Conservation (phyloP, 2,329 filamentous ascomycete genomes). For the Pseudocercospora cruenta region DNA sequence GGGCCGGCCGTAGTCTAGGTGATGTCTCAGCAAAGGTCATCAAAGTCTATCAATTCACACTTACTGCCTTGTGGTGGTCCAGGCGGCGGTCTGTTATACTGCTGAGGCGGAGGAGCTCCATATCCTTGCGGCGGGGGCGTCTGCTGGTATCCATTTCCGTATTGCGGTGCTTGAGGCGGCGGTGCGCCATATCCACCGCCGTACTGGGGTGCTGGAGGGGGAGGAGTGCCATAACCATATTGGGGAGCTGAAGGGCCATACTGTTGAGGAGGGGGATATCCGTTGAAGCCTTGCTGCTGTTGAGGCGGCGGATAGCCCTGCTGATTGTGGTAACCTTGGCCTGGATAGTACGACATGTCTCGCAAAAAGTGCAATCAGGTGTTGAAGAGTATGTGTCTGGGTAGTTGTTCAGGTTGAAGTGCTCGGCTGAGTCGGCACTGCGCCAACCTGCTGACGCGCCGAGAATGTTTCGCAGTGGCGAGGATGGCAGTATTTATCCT, state of each 20-base stretch:
- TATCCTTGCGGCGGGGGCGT: conserved; percentile 46
- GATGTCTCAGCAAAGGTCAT: conserved; percentile 56
- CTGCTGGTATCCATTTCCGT: conserved; percentile 37
- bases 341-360: conserved; percentile 37
- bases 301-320: conserved; percentile 32
- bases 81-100: conserved; percentile 24
- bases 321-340: conserved; percentile 39
- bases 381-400: not conserved
- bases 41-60: conserved; percentile 16
- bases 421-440: conserved; percentile 10
- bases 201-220: conserved; percentile 46
- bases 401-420: not conserved
- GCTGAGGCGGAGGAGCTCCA: conserved; percentile 21
- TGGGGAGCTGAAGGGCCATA: conserved; percentile 27
- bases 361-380: not conserved
- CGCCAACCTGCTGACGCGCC: conserved; percentile 7
- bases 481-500: conserved; percentile 4
- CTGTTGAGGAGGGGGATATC: conserved; percentile 37
- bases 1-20: conserved; percentile 28
- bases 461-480: conserved; percentile 4
- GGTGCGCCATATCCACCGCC: conserved; percentile 46
- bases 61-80: conserved; percentile 22
- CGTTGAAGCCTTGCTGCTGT: conserved; percentile 28
- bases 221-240: conserved; percentile 39
- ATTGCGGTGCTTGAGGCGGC: conserved; percentile 41